Evolutionary conservation across 768 basidiomycete genomes (phyloP), one percentile per base, ranked within the genome.

Genomic region (Scleroderma citrinum): DNA sequence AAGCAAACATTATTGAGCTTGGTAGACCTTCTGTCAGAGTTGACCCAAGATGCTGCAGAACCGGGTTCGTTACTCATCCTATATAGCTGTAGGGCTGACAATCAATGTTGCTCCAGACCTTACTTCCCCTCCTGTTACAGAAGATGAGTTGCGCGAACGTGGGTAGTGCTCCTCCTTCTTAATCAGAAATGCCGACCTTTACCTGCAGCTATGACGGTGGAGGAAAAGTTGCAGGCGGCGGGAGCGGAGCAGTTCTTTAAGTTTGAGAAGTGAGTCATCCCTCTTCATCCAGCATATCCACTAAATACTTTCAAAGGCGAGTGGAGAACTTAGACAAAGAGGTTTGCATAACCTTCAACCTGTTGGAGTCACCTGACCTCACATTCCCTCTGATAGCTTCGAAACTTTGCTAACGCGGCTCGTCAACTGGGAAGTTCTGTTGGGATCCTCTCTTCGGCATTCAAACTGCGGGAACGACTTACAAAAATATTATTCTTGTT

Each of bases 381-480:
- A n/a, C 21, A 23, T 56, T 59, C 49, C 60, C 46, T 21, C 40
- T 20, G 50, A 2, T 46, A 77, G 73, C 71, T 79, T 10, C 70
- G 76, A 7, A 75, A 75, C 58, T 80, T 78, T 53, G 72, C 74
- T 23, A 78, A 78, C 20, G 76, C 78, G 7, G 76, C 77, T 17
- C 75, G 78, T 16, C 78, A 78, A 47, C 62, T 79, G 1, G 77
- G 79, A 3, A 76, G 76, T 47, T 80, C 77, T 0, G 76, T 80
- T 31, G 78, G 78, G 7, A 76, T 79, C 34, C 65, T 79, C 12
- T 79, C 76, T 8, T 80, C 79, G 10, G 73, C 77, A 1, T 77
- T 72, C 58, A 71, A 72, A 49, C 62, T 79, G 20, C 72, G 78
- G 5, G 71, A 78, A 46, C 75, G 78, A 10, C 66, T 80, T 24